A percentile compares a stretch with the other conserved stretches of the same genome.
Conservation (phyloP, 129 eudicot genomes). For the Gnaphalium uliginosum region DNA sequence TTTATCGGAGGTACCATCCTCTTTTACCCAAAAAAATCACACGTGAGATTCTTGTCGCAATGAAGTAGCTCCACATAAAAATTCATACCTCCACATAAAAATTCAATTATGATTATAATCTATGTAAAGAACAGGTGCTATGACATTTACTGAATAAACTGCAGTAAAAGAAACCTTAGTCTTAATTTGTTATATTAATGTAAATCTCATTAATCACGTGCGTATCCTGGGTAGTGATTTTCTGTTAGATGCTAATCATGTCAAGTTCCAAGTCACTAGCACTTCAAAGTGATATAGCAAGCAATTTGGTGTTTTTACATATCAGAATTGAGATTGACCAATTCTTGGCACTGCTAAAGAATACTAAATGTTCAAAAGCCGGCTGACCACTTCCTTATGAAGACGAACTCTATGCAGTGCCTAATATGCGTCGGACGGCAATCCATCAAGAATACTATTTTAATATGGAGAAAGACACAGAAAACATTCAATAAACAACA, state of each 20-base stretch:
- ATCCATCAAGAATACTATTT: neutral
- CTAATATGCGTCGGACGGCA: constrained; percentile 10
- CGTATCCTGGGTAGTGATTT: no score
- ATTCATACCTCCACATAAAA: no score
- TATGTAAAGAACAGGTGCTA: neutral
- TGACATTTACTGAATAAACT: neutral
- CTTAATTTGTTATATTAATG: no score
- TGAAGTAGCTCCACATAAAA: neutral
- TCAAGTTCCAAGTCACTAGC: neutral
- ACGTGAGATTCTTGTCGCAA: neutral
- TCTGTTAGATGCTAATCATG: no score
- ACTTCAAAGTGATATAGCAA: neutral
- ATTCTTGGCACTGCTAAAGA: constrained; percentile 10
- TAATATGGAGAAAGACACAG: neutral
- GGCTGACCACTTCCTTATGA: constrained; percentile 15
- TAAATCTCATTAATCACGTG: no score
- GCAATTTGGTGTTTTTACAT: constrained; percentile 1
- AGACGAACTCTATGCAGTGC: neutral
- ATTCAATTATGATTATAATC: neutral
- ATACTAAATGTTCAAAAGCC: neutral
- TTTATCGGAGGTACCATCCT: no score
- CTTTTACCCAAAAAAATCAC: neutral
- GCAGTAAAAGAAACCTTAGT: no score
- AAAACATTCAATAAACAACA: constrained; percentile 13
- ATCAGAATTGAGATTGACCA: neutral